Evolutionary conservation across 495 filamentous ascomycete genomes (phyloP).

Genomic region (Opeltia flavorubescens): DNA sequence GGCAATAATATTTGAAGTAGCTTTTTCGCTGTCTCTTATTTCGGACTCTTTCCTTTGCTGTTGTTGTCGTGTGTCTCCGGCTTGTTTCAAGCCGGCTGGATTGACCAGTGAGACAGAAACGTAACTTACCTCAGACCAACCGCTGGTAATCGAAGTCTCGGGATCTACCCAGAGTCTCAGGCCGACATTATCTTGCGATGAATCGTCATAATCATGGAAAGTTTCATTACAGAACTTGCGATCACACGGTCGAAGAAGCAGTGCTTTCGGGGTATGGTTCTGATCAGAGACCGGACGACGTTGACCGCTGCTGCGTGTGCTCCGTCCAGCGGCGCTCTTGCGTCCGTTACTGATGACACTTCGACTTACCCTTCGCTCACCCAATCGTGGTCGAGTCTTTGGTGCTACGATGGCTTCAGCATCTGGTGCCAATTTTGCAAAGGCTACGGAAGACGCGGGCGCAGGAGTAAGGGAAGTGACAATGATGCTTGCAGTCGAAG

Average conservation of each 20-base stretch:
- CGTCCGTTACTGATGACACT: slow-evolving; percentile 59
- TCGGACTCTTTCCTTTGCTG: slow-evolving; percentile 45
- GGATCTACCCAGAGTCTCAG: slow-evolving; percentile 74
- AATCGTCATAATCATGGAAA: slow-evolving; percentile 49
- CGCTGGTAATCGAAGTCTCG: slow-evolving; percentile 50
- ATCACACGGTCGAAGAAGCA: slow-evolving; percentile 71
- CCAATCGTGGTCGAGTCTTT: slow-evolving; percentile 54
- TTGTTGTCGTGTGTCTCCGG: slow-evolving; percentile 60
- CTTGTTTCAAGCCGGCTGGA: slow-evolving; percentile 61
- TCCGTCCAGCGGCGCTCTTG: slow-evolving; percentile 59
- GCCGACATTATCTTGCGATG: slow-evolving; percentile 39
- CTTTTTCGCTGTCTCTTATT: slow-evolving; percentile 39
- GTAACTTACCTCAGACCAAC: slow-evolving; percentile 58
- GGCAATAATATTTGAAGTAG: slow-evolving; percentile 60
- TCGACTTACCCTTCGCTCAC: slow-evolving; percentile 40
- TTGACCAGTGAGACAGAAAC: slow-evolving; percentile 65
- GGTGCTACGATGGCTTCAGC: slow-evolving; percentile 95
- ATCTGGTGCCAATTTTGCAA: slow-evolving; percentile 84
- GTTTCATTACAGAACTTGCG: slow-evolving; percentile 47
- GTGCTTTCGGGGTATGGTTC: slow-evolving; percentile 38
- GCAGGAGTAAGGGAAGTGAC: slow-evolving; percentile 64
- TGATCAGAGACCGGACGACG: slow-evolving; percentile 35
- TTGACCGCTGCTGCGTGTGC: slow-evolving; percentile 51
- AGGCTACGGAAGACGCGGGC: slow-evolving; percentile 52
- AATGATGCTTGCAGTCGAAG: slow-evolving; percentile 84